Percentiles rank a stretch among this genome's conserved stretches.
Conservation (phyloP, 176 grass and related monocot genomes). For the Aegilops sharonensis region DNA sequence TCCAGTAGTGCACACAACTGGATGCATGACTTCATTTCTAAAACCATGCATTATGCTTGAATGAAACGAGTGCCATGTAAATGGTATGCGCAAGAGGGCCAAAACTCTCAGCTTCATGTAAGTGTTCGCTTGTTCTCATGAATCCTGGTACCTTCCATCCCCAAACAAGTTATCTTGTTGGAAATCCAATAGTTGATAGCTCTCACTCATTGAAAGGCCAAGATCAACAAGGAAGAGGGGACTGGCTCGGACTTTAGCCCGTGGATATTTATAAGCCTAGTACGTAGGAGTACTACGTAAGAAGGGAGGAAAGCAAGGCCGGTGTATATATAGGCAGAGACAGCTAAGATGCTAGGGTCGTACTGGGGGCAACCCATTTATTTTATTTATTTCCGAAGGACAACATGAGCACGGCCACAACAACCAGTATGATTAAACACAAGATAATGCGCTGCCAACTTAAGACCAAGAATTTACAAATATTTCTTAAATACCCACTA, state of each 20-base stretch:
- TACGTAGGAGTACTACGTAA: not conserved
- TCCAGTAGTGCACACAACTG: no score
- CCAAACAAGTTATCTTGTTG: not conserved
- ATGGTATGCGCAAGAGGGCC: no score
- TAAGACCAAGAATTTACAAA: conserved; percentile 20
- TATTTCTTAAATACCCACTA: not conserved
- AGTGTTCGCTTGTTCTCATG: not conserved
- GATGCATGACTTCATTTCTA: no score
- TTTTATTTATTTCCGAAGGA: not conserved
- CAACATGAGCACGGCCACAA: not conserved
- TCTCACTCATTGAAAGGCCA: not conserved
- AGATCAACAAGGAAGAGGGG: not conserved
- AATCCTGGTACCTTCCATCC: not conserved
- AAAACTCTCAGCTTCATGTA: no score
- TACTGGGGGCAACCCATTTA: not conserved
- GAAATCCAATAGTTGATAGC: not conserved
- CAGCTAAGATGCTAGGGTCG: not conserved
- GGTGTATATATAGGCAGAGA: not conserved
- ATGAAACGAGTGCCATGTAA: no score
- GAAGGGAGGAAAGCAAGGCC: not conserved
- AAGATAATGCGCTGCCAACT: not conserved
- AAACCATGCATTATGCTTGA: no score
- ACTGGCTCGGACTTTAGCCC: not conserved
- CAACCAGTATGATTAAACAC: not conserved
- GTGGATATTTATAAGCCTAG: not conserved